A percentile compares a stretch with the other conserved stretches of the same genome.
These are phyloP conservation scores for Heteromeles arbutifolia DNA, from an alignment of 306 rosid genomes.

Conservation along the genomic window DNA sequence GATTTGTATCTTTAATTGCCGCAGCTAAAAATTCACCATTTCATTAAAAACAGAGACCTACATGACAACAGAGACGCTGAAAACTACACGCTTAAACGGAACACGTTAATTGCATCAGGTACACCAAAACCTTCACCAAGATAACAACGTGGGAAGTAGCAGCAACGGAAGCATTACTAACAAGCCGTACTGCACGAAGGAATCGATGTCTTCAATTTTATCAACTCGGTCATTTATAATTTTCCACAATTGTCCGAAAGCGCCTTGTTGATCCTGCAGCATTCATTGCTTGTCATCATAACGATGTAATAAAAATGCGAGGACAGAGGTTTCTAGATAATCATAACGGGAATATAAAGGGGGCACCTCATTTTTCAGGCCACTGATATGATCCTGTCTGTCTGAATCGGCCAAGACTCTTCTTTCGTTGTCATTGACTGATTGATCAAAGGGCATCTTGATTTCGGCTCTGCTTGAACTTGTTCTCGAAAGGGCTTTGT, in stretches of 20 bases:
- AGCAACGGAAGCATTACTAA: constrained; percentile 54
- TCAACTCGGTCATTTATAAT: constrained; percentile 28
- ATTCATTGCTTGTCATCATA: constrained; percentile 20
- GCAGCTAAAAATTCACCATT: no score
- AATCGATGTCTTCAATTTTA: constrained; percentile 43
- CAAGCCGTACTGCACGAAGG: constrained; percentile 64
- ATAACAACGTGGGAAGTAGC: constrained; percentile 53
- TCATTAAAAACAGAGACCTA: no score
- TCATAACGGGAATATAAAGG: neutral
- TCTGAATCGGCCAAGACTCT: constrained; percentile 31
- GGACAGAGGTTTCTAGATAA: neutral
- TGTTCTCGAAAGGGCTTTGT: constrained; percentile 32
- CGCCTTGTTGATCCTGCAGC: constrained; percentile 43
- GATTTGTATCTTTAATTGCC: no score
- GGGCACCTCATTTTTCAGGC: constrained; percentile 37
- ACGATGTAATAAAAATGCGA: constrained; percentile 3
- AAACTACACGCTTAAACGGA: neutral
- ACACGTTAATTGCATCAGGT: neutral
- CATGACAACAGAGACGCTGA: no score
- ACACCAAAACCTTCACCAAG: constrained; percentile 10
- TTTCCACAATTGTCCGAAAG: constrained; percentile 36
- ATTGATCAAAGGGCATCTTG: constrained; percentile 24
- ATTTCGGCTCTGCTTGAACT: constrained; percentile 9
- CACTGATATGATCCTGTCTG: constrained; percentile 21
- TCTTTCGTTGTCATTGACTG: constrained; percentile 22